Conservation (phyloP, 192 early-diverging fungal genomes). For the Coemansia reversa region DNA sequence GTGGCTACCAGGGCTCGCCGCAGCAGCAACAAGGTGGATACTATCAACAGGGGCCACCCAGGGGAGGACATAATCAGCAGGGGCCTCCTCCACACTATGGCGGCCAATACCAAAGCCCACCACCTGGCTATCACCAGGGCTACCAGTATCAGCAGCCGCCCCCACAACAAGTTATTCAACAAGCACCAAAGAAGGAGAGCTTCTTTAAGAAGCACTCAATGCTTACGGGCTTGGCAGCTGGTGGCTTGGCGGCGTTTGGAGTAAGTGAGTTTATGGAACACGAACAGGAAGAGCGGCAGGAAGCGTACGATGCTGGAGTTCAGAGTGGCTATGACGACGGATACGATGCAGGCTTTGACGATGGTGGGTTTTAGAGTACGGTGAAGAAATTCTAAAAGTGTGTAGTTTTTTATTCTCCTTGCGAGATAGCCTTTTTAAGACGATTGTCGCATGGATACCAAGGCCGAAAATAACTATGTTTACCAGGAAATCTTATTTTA, state of each 20-base stretch:
- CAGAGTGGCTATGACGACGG: slow-evolving; percentile 19
- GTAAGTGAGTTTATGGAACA: slow-evolving; percentile 38
- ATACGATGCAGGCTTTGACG: slow-evolving; percentile 23
- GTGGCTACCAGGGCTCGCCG: neutral
- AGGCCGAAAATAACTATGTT: neutral
- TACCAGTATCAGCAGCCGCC: slow-evolving; percentile 18
- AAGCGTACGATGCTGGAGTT: slow-evolving; percentile 9
- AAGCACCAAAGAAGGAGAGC: slow-evolving; percentile 10
- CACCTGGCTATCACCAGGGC: neutral
- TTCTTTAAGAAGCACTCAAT: slow-evolving; percentile 32
- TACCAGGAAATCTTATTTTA: neutral
- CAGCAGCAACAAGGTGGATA: slow-evolving; percentile 2
- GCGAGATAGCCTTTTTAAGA: neutral
- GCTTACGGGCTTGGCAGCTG: slow-evolving; percentile 26
- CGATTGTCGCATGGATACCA: neutral
- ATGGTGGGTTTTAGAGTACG: slow-evolving; percentile 21
- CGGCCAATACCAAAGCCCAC: slow-evolving; percentile 2
- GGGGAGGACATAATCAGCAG: slow-evolving; percentile 9
- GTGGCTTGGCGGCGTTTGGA: slow-evolving; percentile 31
- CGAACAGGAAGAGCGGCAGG: slow-evolving; percentile 22
- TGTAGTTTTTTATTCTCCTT: neutral
- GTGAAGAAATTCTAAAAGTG: too few species aligned
- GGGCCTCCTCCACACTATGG: slow-evolving; percentile 3
- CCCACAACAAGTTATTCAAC: slow-evolving; percentile 9
- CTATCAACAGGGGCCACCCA: slow-evolving; percentile 24